Percentiles rank a stretch among this genome's conserved stretches.
Conservation (phyloP, 1,139 yeast species). For the Hemisphaericaspora xylofermentans region DNA sequence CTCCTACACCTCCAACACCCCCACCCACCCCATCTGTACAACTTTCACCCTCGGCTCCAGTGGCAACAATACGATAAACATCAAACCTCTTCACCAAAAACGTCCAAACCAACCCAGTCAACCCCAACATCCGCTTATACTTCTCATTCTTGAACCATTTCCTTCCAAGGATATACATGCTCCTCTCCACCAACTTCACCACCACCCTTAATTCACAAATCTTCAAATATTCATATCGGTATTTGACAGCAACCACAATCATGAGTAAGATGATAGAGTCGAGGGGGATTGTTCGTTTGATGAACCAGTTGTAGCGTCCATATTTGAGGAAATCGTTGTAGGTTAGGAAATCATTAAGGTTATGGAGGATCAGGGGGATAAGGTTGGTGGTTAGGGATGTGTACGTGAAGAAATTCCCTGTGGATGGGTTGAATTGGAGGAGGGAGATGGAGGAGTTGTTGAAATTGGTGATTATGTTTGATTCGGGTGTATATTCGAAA, state of each 20-base stretch:
- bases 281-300: slow-evolving; percentile 57
- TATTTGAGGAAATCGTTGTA: slow-evolving; percentile 49
- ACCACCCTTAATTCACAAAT: slow-evolving; percentile 33
- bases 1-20: slow-evolving; percentile 28
- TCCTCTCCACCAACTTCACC: slow-evolving; percentile 43
- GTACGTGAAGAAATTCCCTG: slow-evolving; percentile 40
- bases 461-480: slow-evolving; percentile 38
- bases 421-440: slow-evolving; percentile 35
- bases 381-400: slow-evolving; percentile 52
- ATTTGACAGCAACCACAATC: slow-evolving; percentile 52
- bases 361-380: slow-evolving; percentile 58
- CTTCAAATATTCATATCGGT: slow-evolving; percentile 45
- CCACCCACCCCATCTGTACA: too few relatives aligned
- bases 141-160: slow-evolving; percentile 51
- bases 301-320: slow-evolving; percentile 59
- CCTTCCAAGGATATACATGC: slow-evolving; percentile 42
- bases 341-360: slow-evolving; percentile 52
- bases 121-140: slow-evolving; percentile 45
- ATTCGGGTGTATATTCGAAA: slow-evolving; percentile 40
- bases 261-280: slow-evolving; percentile 57
- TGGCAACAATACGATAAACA: slow-evolving; percentile 30
- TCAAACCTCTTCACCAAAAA: slow-evolving; percentile 39
- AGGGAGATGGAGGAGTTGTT: slow-evolving; percentile 36
- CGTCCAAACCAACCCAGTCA: slow-evolving; percentile 47
- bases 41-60: too few relatives aligned